Base-by-base conservation (phyloP, 2,329 filamentous ascomycete species). In the Conoideocrella luteorostrata region DNA sequence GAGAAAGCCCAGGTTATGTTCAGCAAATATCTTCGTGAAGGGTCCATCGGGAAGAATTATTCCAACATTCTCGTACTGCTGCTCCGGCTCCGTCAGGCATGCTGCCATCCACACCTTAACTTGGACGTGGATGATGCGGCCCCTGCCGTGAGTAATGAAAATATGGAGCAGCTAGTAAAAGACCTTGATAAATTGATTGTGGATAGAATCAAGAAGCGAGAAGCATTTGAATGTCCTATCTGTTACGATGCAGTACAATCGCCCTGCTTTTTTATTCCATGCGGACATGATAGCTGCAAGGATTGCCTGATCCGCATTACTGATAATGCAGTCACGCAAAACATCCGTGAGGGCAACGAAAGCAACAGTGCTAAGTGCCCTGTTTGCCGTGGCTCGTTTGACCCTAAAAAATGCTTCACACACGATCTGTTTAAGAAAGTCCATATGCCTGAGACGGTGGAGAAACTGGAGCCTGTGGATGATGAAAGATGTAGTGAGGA, bases 11-110 rank as follows among this genome's bases (percentile, higher is more conserved):
- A 82, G 50, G 66, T 87, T 3, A 71, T 78, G 36, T 86, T 94
- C 70, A 91, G 86, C 68, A 86, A 78, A 53, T 93, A 88, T 52
- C 69, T 94, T 15, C 75, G 78, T 21, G 73, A 75, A 15, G 80
- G 80, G 4, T 83, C 80, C 1, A 71, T 93, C 64, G 82, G 73
- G 72, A 72, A 62, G 70, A 73, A 59, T 46, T 95, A 95, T 58
- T 84, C 84, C 7, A 84, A 84, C 51, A 82, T 95, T 34, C 70
- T 96, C 18, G 84, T 94, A 7, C 71, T 95, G 15, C 71, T 95
- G 6, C 76, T 95, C 7, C 82, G 90, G 18, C 75, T 95, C 53
- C 81, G 90, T 6, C 89, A 95, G 63, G 80, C 87, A 52, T 75
- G 70, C 54, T 65, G 67, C 51, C 52, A 63, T 35, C 54, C 57